These are phyloP conservation scores for Sutorius eximius DNA, from an alignment of 1,284 basidiomycete species.

Conservation along the genomic window DNA sequence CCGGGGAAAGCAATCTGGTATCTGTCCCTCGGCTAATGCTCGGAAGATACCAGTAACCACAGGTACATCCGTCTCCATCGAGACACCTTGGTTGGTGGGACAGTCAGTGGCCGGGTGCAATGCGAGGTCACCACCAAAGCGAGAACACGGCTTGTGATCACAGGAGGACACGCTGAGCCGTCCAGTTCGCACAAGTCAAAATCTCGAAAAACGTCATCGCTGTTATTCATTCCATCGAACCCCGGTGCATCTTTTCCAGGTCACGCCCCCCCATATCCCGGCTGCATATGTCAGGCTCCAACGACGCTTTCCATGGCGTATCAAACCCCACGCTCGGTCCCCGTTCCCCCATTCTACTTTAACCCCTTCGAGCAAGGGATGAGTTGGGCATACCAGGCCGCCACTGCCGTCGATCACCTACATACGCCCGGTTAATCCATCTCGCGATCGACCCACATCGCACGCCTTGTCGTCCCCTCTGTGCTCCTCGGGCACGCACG, in stretches of 20 bases:
- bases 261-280: neutral
- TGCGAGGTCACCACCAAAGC: neutral
- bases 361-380: neutral
- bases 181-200: neutral
- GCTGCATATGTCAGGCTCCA: too few relatives aligned
- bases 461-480: neutral
- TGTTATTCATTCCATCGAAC: neutral
- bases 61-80: constrained; percentile 1
- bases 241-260: neutral
- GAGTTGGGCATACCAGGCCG: too few relatives aligned
- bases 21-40: constrained; percentile 4
- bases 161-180: too few relatives aligned
- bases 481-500: neutral
- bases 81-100: neutral
- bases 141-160: neutral
- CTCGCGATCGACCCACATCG: neutral
- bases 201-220: neutral
- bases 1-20: neutral
- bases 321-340: neutral
- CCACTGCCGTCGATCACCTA: neutral
- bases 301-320: neutral
- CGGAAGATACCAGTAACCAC: neutral
- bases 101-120: neutral
- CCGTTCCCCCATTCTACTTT: neutral
- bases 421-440: neutral